phyloP scores from a whole-genome alignment of 345 rosid species.

The Geranium brycei region DNA sequence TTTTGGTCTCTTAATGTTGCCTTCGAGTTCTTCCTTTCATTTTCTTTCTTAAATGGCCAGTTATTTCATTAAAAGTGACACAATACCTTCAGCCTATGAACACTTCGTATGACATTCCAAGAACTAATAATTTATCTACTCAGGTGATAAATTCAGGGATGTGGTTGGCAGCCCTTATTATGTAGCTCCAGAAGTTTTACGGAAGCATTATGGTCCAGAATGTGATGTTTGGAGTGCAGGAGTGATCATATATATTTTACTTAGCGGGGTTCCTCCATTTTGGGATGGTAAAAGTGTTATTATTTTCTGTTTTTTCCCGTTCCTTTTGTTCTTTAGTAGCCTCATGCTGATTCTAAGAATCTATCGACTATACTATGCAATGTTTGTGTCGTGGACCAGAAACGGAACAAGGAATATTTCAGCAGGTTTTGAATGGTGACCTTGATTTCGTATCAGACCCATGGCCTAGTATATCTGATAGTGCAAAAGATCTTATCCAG shows the following conservation, averaged over 20 bases:
- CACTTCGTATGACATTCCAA: not conserved
- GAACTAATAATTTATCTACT: not conserved
- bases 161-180: slow-evolving; percentile 97
- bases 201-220: slow-evolving; percentile 72
- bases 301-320: not conserved
- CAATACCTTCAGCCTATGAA: not conserved
- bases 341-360: not conserved
- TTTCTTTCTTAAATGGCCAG: not conserved
- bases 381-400: slow-evolving; percentile 35
- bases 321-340: not conserved
- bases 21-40: not conserved
- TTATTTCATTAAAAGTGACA: no score
- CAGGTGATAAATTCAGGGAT: slow-evolving; percentile 76
- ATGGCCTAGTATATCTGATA: slow-evolving; percentile 82
- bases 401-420: slow-evolving; percentile 91
- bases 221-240: slow-evolving; percentile 99
- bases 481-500: slow-evolving; percentile 78
- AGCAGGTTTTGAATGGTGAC: slow-evolving; percentile 86
- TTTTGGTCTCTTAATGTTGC: not conserved
- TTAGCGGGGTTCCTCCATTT: slow-evolving; percentile 92
- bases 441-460: slow-evolving; percentile 91
- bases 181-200: slow-evolving; percentile 92
- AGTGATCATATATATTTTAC: slow-evolving; percentile 74
- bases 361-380: slow-evolving; percentile 2
- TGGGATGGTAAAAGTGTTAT: slow-evolving; percentile 68